These are phyloP conservation scores for Chrysosporium keratinophilum DNA, from an alignment of 2,329 filamentous ascomycete genomes.

Conservation along the genomic window DNA sequence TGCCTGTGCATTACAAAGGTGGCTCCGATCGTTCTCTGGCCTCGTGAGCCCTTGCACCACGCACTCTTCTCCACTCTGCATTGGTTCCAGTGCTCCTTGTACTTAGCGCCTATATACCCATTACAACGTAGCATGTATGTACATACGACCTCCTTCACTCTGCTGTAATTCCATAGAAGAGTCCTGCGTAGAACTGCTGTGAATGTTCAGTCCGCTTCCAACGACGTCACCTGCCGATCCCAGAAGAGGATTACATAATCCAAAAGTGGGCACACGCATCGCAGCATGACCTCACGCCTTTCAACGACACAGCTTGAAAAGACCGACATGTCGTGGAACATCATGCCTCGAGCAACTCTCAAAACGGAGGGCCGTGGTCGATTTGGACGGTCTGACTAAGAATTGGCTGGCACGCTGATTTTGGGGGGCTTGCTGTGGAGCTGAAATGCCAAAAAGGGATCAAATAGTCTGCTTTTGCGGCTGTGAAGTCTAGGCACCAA, in stretches of 20 bases:
- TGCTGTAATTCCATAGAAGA: neutral
- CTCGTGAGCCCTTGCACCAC: neutral
- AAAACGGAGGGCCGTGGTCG: neutral
- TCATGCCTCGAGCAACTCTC: neutral
- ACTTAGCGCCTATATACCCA: slow-evolving; percentile 3
- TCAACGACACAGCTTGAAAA: no score
- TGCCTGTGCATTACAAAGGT: neutral
- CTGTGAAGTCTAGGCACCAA: slow-evolving; percentile 1
- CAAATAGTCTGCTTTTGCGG: neutral
- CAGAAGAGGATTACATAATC: neutral
- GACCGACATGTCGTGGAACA: no score
- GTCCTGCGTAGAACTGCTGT: neutral
- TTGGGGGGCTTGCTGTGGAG: neutral
- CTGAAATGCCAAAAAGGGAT: neutral
- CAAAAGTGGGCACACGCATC: neutral
- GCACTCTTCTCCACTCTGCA: neutral
- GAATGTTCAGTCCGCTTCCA: no score
- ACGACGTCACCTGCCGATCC: no score
- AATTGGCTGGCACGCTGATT: neutral
- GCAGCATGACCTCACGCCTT: no score
- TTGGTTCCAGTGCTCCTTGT: slow-evolving; percentile 1
- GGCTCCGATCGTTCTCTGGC: neutral
- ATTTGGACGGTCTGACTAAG: neutral
- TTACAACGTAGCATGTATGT: neutral
- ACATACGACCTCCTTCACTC: no score